Conservation (phyloP, 148 eudicot species). For the Dianthus caryophyllus region DNA sequence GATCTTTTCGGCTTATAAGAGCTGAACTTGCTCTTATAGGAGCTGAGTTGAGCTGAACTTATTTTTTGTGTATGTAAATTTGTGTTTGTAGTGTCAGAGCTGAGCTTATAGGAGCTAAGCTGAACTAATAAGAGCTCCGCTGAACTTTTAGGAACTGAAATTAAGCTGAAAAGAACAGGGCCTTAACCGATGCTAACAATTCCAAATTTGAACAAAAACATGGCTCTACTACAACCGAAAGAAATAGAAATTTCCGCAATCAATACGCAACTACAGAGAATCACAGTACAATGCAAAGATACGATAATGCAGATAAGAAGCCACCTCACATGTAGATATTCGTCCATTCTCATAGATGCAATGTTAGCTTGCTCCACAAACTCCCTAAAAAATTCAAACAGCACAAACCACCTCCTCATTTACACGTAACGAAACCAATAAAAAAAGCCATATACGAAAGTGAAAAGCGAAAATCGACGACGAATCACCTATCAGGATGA, state of each 20-base stretch:
- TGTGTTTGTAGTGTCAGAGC: too few species aligned
- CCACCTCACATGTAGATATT: constrained; percentile 99
- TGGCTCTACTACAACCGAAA: not conserved
- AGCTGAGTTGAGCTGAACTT: too few species aligned
- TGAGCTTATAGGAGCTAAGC: too few species aligned
- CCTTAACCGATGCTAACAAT: too few species aligned
- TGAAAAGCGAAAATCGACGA: not conserved
- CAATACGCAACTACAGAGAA: not conserved
- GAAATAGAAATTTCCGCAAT: not conserved
- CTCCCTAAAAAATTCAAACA: constrained; percentile 40
- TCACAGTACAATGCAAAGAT: not conserved
- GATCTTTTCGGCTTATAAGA: too few species aligned
- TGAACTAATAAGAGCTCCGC: too few species aligned
- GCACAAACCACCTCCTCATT: not conserved
- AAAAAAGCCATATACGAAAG: too few species aligned
- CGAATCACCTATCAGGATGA: constrained; percentile 82
- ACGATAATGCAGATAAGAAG: constrained; percentile 30
- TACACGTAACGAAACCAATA: not conserved
- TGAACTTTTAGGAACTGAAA: too few species aligned
- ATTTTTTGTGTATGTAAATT: too few species aligned
- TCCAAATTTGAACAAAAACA: not conserved
- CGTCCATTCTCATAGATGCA: constrained; percentile 77
- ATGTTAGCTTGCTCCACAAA: constrained; percentile 71
- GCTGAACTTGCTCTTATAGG: too few species aligned
- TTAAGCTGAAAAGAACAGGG: not conserved